A percentile compares a stretch with the other conserved stretches of the same genome.
Evolutionary conservation across 2,329 filamentous ascomycete species (phyloP).

Genomic region (Pyrenophora tritici-repentis): DNA sequence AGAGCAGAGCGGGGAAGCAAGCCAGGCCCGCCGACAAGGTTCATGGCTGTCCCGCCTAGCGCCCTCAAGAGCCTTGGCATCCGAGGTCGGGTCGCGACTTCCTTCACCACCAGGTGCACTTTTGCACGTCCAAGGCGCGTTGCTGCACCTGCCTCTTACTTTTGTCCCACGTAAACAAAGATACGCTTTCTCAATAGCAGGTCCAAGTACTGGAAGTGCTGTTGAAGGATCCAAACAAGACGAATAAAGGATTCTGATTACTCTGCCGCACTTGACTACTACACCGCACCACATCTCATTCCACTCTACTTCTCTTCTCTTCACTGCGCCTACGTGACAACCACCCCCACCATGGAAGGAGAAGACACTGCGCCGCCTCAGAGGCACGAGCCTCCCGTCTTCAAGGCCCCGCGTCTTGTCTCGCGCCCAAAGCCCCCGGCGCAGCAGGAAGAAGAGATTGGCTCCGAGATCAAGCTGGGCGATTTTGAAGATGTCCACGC

Average conservation of each 20-base stretch:
- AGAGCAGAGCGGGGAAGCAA: background rate
- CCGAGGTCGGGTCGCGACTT: background rate
- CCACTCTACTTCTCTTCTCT: background rate
- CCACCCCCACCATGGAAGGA: slow-evolving; percentile 36
- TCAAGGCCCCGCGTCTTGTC: slow-evolving; percentile 42
- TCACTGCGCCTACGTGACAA: background rate
- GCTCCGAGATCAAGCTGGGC: slow-evolving; percentile 79
- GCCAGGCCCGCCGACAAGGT: background rate
- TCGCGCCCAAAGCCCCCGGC: slow-evolving; percentile 63
- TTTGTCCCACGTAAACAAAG: no score
- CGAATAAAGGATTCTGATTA: background rate
- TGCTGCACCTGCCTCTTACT: no score
- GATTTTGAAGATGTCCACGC: slow-evolving; percentile 93
- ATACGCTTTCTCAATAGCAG: no score
- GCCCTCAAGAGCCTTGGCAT: background rate
- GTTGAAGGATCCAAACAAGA: background rate
- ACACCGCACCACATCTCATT: background rate
- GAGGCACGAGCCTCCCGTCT: slow-evolving; percentile 27
- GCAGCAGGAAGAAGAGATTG: slow-evolving; percentile 84
- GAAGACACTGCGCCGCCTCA: slow-evolving; percentile 28
- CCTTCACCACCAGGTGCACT: no score
- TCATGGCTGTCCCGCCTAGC: no score
- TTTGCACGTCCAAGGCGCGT: no score
- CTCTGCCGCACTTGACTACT: no score
- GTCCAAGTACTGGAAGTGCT: background rate